Base-by-base conservation (phyloP, 2,329 filamentous ascomycete genomes). In the Diatrype stigma region DNA sequence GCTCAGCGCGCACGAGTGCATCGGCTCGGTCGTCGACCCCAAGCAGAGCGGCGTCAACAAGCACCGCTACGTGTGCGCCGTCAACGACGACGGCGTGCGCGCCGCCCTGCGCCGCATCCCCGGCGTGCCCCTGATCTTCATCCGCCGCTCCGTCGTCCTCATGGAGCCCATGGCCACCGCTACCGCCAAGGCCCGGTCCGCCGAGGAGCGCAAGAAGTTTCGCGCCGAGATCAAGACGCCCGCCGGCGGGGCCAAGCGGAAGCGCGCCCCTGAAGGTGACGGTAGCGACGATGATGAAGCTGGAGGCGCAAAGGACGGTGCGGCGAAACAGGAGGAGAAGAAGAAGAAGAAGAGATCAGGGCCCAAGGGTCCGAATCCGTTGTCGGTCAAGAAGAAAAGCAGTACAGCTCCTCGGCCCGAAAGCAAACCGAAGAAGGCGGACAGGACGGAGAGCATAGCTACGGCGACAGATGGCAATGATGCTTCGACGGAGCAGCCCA, bases 111-210 rank as follows among this genome's bases (percentile, higher is more conserved):
- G 88, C 47, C 71, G 70, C n/a, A 77, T 92, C 19, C 78, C 81
- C 22, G 89, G 87, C 19, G 86, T 90, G 46, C 89, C 89, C 19
- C 67, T 93, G 54, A 81, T 94, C 45, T 93, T 93, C 66, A 87
- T 93, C 58, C 84, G 85, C 57, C 77, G 87, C 50, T 89, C 85
- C 54, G 88, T 95, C 49, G 89, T 93, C 82, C 84, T 87, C 50
- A 77, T 89, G 75, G 84, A 89, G 68, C 87, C 87, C 14, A 90
- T 94, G 86, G 85, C 87, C 17, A 79, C 76, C 37, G 78, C 79
- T 49, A 88, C 85, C 16, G 79, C 79, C 37, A 76, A 81, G 51
- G 77, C 82, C 45, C 80, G 86, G 54, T 80, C 85, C 47, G 75
- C 75, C 52, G 87, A 89, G 55, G 90, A 94, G 74, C 81, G 78